Base-by-base conservation (phyloP, 2,329 filamentous ascomycete species). In the Phialophora tarda region DNA sequence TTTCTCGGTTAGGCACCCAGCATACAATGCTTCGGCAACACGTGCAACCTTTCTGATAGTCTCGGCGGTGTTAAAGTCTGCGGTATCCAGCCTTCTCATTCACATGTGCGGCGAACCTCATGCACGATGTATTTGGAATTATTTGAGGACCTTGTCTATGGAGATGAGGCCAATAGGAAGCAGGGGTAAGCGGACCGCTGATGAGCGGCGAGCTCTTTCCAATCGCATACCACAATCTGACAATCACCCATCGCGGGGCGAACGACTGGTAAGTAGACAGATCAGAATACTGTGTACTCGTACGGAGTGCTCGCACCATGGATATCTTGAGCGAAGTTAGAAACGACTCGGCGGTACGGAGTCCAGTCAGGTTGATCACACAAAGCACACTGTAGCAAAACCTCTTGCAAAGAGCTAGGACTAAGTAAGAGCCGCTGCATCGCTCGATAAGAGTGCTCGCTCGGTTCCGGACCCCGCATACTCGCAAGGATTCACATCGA, bases 101-200 rank as follows among this genome's bases (percentile, higher is more conserved):
- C 17, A n/a, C 2, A 51, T 51, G 21, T 51, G 21, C 23, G 48
- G 21, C 48, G 8, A 51, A 51, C 12, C 6, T 14, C 48, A 51
- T 51, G 48, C 48, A 51, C 48, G 47, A 26, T 14, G 48, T 51
- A 51, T 51, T 51, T 51, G 48, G 48, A 51, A 51, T 51, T 28
- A 17, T 51, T 26, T 50, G 47, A 24, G 12, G 48, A 51, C 23
- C 48, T 51, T 51, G 48, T 14, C 48, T 26, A 26, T 51, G 48
- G 48, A 24, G 21, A 28, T 14, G 7, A 14, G 10, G 14, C 48
- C 48, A 51, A 51, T 51, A 17, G 21, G 48, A 51, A 3, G 48
- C 5, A 10, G 23, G 26, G 23, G 48, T 26, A 26, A 51, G 48
- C 48, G 48, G 21, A 8, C 24, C 7, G 21, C 26, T 28, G 10